Base-by-base conservation (phyloP, 192 early-diverging fungal genomes). In the Coemansia sp. region DNA sequence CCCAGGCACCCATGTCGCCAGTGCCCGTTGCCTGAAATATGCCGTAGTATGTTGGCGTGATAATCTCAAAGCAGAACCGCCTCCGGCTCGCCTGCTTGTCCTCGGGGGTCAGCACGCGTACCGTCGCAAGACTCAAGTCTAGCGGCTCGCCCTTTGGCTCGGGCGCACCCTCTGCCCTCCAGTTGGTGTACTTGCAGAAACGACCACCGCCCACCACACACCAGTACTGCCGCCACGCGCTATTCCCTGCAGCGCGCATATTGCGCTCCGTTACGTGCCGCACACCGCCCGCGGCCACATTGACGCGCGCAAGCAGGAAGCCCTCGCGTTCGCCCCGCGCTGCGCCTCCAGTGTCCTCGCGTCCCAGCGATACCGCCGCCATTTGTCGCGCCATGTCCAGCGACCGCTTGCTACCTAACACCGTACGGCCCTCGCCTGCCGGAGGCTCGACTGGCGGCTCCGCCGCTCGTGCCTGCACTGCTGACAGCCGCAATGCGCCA, bases 41-140 rank as follows among this genome's bases (percentile, higher is more conserved):
- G 62, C 85, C 85, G 25, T 87, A 82, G 34, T 88, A 85, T 59
- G 82, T 78, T 7, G 92, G 91, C 18, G 91, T 89, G 44, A 94
- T 91, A 19, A 94, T 67, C 52, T 92, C 91, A 68, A 94, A 94
- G 58, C 88, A 87, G 72, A 89, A 90, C 23, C 91, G 85, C 32
- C 91, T 77, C 14, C 49, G 18, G 5, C 54, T 62, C 9, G 73
- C 65, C 55, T 63, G 69, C 63, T 75, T 75, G 28, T 72, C 38
- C 8, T 75, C 73, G 1, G 73, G 54, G 10, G 25, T 22, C 56
- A 81, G 48, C 31, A 68, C 56, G 0, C 78, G 78, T 58, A 74
- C 78, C 4, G 78, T 81, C 2, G 78, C 78, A 0, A 70, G 64
- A 25, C 62, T 61, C 58, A 81, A 58, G 0, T 31, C 26, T 52